These are phyloP conservation scores for Moesziomyces antarcticus DNA, from an alignment of 1,284 basidiomycete genomes.

Conservation along the genomic window DNA sequence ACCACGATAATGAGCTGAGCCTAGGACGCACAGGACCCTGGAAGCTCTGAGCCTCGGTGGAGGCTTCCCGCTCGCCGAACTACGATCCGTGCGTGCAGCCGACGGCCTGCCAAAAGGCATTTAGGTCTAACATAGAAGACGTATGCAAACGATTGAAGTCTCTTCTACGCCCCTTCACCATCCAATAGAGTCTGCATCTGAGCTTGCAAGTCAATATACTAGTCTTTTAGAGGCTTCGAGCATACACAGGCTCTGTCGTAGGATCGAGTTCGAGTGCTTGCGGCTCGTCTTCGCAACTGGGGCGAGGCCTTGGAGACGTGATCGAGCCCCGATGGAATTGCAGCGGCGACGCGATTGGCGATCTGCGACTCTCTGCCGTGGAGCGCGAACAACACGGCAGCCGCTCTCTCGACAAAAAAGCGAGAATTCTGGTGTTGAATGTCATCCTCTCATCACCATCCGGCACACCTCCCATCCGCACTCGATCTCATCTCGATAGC, in stretches of 20 bases:
- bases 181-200: too few species aligned
- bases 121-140: not conserved
- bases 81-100: constrained; percentile 28
- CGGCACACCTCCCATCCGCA: constrained; percentile 4
- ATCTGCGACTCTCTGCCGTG: not conserved
- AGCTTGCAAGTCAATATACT: too few species aligned
- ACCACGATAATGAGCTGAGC: not conserved
- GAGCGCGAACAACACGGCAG: constrained; percentile 1
- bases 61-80: not conserved
- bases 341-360: not conserved
- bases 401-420: not conserved
- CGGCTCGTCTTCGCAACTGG: too few species aligned
- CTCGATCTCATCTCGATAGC: not conserved
- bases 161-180: too few species aligned
- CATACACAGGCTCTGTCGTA: too few species aligned
- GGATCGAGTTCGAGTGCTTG: too few species aligned
- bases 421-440: not conserved
- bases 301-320: not conserved
- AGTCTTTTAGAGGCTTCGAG: too few species aligned
- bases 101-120: not conserved
- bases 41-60: constrained; percentile 1
- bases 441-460: not conserved
- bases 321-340: not conserved
- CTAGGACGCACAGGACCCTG: constrained; percentile 1
- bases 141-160: too few species aligned